Conservation (phyloP, 306 rosid genomes). For the Oemleria cerasiformis region DNA sequence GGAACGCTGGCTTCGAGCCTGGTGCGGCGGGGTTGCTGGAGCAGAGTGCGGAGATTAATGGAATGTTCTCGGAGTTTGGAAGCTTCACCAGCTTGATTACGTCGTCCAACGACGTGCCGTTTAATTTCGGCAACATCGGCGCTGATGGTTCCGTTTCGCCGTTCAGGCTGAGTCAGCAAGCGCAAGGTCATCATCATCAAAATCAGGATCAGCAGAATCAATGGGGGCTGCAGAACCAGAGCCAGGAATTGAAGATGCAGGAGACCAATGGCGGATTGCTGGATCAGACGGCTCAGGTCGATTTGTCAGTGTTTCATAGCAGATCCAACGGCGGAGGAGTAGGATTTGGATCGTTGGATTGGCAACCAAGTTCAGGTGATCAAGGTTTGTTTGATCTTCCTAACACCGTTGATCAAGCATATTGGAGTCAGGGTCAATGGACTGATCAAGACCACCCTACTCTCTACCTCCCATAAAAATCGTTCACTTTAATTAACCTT, state of each 20-base stretch:
- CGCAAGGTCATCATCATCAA: not conserved
- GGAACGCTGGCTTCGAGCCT: conserved; percentile 31
- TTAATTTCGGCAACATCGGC: conserved; percentile 40
- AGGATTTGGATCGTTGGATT: conserved; percentile 77
- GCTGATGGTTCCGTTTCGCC: conserved; percentile 47
- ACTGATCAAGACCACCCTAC: conserved; percentile 60
- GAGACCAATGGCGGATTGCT: conserved; percentile 45
- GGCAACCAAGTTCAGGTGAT: conserved; percentile 59
- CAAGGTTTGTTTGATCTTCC: conserved; percentile 83
- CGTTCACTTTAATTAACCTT: conserved; percentile 27
- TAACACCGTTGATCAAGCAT: conserved; percentile 75
- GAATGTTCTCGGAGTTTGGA: conserved; percentile 75
- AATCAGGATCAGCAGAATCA: conserved; percentile 22
- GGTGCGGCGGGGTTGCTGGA: conserved; percentile 28
- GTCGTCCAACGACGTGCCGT: conserved; percentile 50
- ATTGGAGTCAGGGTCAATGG: conserved; percentile 90
- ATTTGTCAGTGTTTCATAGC: conserved; percentile 45
- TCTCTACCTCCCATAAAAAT: conserved; percentile 83
- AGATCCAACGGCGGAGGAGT: conserved; percentile 38
- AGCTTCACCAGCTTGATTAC: conserved; percentile 63
- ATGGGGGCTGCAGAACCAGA: conserved; percentile 47
- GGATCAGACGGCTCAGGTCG: conserved; percentile 50
- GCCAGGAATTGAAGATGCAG: conserved; percentile 49
- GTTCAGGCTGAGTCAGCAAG: conserved; percentile 35
- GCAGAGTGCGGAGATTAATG: conserved; percentile 19